Base-by-base conservation (phyloP, 768 basidiomycete species). In the Trametes punicea region DNA sequence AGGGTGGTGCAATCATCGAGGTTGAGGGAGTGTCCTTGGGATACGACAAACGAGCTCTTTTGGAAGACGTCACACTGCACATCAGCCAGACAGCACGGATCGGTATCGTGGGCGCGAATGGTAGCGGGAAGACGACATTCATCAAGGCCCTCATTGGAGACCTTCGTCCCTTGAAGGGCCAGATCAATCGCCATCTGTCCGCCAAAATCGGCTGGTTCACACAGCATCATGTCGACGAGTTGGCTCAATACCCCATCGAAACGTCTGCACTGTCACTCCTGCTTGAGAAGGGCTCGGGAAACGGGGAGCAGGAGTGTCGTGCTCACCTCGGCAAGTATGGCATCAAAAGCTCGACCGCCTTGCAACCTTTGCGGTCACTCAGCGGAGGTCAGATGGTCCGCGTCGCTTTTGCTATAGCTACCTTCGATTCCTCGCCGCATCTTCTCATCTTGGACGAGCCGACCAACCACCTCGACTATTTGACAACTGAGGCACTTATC, bases 351-450 rank as follows among this genome's bases (percentile, higher is more conserved):
- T 41, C 34, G 8, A 31, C 46, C 31, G 58, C 58, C 8, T 18
- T 55, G 10, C 58, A 60, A 29, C 53, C 58, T 25, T 26, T 60
- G 33, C 94, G 92, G 73, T 96, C 98, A 69, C 98, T 98, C 93
- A 88, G 85, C 66, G 96, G 96, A 81, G 96, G 96, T 65, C 98
- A 96, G 96, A 82, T 96, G 54, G 98, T 98, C 94, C 85, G 96
- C 68, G 96, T 98, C 46, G 90, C 96, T 13, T 87, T 98, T 34
- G 96, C 96, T 26, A 81, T 60, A 8, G 55, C 93, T 46, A 96
- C 96, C 1, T 80, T 98, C 38, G 97, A 97, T 71, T 74, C 98
- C 71, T 96, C 94, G 71, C 97, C 97, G 6, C 97, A 99, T 76
- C 74, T 99, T 21, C 80, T 98, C 25, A 77, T 99, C 31, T 84